Base-by-base conservation (phyloP, 345 rosid genomes). In the Reutealis trisperma region DNA sequence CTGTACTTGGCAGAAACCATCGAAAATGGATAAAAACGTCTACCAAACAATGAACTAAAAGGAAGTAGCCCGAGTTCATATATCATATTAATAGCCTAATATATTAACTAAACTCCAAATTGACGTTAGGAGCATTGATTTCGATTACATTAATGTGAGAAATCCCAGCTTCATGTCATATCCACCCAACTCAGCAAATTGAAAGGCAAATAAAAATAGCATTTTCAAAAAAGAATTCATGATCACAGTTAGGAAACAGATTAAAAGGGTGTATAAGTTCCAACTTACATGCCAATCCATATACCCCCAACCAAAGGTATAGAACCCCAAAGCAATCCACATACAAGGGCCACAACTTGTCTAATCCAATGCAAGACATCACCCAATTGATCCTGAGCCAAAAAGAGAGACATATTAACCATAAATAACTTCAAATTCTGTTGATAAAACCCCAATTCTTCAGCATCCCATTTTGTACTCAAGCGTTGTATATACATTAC, bases 281-380 rank as follows among this genome's bases (percentile, higher is more conserved):
- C 42, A 73, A 86, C 98, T 93, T 85, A 96, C 99, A 90, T 11
- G 75, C 82, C 75, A 62, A 96, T 84, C 99, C 98, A 96, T 60
- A 96, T 76, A 79, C 96, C 98, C 42, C 99, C 99, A 72, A 89
- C 93, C 60, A 91, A 70, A n/a, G 98, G 99, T 24, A 93, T 68
- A 18, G 97, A 80, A 16, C 99, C 98, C 88, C 94, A 96, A 67
- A 96, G 74, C 86, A 96, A 86, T 55, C 98, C 99, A 74, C 91
- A 90, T 15, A 89, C 41, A 45, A 96, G 80, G 30, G 94, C 99
- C 70, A 91, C 89, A 9, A 81, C 87, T 86, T 96, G 99, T 70
- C 98, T 82, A 78, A 93, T 91, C 99, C 99, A 96, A 83, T 96
- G 99, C 88, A 96, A 84, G 63, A 87, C 97, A 84, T 96, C 99